phyloP scores from a whole-genome alignment of 768 basidiomycete species.

The Serendipita sp. region DNA sequence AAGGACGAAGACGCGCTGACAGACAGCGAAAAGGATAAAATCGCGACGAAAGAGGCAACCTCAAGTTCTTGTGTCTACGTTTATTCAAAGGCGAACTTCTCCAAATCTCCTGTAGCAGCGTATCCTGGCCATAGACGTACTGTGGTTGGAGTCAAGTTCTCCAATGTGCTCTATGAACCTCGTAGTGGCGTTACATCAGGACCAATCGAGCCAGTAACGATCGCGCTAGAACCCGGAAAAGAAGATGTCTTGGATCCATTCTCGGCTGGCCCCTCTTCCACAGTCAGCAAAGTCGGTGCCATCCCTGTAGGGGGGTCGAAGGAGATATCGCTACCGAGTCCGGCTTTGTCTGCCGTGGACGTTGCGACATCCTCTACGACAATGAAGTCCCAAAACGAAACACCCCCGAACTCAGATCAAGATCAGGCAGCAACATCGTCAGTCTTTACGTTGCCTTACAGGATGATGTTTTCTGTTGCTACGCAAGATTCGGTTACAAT shows the following conservation, averaged over 20 bases:
- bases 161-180: constrained; percentile 86
- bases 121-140: constrained; percentile 94
- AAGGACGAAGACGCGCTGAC: constrained; percentile 33
- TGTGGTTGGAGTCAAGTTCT: constrained; percentile 86
- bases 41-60: constrained; percentile 11
- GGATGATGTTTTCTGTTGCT: constrained; percentile 88
- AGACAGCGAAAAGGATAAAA: constrained; percentile 20
- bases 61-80: constrained; percentile 68
- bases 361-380: constrained; percentile 16
- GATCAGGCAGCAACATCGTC: constrained; percentile 32
- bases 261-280: constrained; percentile 14
- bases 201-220: constrained; percentile 33
- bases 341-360: constrained; percentile 34
- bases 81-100: constrained; percentile 90
- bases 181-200: constrained; percentile 25
- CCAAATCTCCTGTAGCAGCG: constrained; percentile 83
- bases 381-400: constrained; percentile 38
- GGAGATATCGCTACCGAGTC: constrained; percentile 27
- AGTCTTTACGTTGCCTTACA: constrained; percentile 79
- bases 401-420: constrained; percentile 36
- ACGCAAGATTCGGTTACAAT: constrained; percentile 93
- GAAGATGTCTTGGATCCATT: constrained; percentile 51
- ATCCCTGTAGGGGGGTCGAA: constrained; percentile 13
- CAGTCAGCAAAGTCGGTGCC: constrained; percentile 10
- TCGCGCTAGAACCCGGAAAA: constrained; percentile 48